These are phyloP conservation scores for Elaeagnus macrophylla DNA, from an alignment of 306 rosid species.

Conservation along the genomic window DNA sequence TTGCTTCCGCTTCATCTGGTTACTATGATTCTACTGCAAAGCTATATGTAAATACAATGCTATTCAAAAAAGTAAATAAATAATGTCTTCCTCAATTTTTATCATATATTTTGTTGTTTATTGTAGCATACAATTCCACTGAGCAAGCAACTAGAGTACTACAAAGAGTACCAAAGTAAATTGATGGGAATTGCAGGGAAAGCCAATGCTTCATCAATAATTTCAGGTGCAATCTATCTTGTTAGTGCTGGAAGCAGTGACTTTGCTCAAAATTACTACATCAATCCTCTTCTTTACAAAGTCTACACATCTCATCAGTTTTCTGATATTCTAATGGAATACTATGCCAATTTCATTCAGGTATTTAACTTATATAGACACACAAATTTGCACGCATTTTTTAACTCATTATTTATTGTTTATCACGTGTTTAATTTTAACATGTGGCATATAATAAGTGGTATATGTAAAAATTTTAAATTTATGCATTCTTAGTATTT, in stretches of 20 bases:
- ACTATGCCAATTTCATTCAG: conserved; percentile 43
- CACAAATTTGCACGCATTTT: too few relatives aligned
- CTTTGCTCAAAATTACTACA: conserved; percentile 59
- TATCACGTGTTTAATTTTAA: too few relatives aligned
- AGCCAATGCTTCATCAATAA: conserved; percentile 36
- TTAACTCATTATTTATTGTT: too few relatives aligned
- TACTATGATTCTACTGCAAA: conserved; percentile 41
- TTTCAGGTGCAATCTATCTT: conserved; percentile 46
- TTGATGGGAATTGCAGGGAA: conserved; percentile 36
- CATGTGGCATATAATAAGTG: too few relatives aligned
- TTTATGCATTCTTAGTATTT: too few relatives aligned
- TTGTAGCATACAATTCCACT: conserved; percentile 46
- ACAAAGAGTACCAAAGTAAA: conserved; percentile 43
- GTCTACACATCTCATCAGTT: conserved; percentile 38
- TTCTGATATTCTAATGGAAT: conserved; percentile 38
- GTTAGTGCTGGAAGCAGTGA: conserved; percentile 51
- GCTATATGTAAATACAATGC: conserved; percentile 29
- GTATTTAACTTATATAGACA: not conserved
- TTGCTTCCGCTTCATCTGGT: conserved; percentile 72
- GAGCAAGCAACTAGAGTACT: conserved; percentile 46
- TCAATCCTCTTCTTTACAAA: conserved; percentile 43
- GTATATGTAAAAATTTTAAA: too few relatives aligned
- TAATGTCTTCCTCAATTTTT: not conserved
- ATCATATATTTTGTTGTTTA: not conserved
- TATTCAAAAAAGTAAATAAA: not conserved